Evolutionary conservation across 108 stramenopile genomes (phyloP).

Genomic region (Fistulifera solaris): DNA sequence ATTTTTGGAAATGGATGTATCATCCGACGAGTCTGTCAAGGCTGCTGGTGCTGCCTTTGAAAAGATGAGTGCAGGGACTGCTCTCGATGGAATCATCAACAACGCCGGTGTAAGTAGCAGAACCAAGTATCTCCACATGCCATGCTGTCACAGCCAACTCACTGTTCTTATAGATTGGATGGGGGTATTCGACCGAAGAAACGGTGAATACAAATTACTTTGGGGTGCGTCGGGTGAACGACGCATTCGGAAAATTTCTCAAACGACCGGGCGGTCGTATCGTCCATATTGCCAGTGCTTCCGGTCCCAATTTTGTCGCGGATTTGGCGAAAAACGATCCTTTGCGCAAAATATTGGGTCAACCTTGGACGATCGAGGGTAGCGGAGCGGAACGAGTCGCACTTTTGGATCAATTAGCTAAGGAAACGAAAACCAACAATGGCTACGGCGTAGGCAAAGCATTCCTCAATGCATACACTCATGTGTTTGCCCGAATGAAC

Average conservation of each 20-base stretch:
- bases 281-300: slow-evolving; percentile 44
- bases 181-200: slow-evolving; percentile 10
- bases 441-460: slow-evolving; percentile 43
- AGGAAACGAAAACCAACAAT: slow-evolving; percentile 9
- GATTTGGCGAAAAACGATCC: not conserved
- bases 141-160: not conserved
- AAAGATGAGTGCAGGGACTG: slow-evolving; percentile 5
- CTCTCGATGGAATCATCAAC: slow-evolving; percentile 45
- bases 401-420: slow-evolving; percentile 7
- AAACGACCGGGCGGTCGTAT: slow-evolving; percentile 33
- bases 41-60: slow-evolving; percentile 16
- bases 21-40: slow-evolving; percentile 28
- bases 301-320: slow-evolving; percentile 32
- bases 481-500: slow-evolving; percentile 25
- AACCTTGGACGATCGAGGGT: slow-evolving; percentile 20
- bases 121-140: not conserved
- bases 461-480: slow-evolving; percentile 39
- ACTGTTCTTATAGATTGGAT: slow-evolving; percentile 19
- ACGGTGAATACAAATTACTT: slow-evolving; percentile 42
- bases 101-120: slow-evolving; percentile 35
- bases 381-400: not conserved
- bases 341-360: slow-evolving; percentile 8
- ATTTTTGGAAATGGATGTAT: slow-evolving; percentile 32
- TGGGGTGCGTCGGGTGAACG: slow-evolving; percentile 44
- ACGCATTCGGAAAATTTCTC: slow-evolving; percentile 23